Conservation (phyloP, 176 grass and related monocot genomes). For the Oryza meyeriana region DNA sequence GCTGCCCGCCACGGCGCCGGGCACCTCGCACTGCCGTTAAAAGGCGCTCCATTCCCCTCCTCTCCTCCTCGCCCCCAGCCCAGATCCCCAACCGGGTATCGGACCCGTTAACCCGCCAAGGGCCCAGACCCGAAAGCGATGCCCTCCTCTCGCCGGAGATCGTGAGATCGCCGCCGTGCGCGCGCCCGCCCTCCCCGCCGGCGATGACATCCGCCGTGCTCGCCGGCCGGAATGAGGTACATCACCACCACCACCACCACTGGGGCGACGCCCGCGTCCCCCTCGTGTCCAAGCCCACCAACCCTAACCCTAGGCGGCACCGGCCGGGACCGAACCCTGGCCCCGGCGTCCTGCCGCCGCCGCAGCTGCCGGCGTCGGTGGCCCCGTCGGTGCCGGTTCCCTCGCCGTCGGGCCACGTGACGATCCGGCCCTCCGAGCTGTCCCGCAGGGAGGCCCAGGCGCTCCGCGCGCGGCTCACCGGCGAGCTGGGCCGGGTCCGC, state of each 20-base stretch:
- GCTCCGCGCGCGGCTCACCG: conserved; percentile 51
- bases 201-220: conserved; percentile 83
- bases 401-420: conserved; percentile 27
- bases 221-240: conserved; percentile 70
- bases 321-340: conserved; percentile 50
- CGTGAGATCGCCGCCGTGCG: conserved; percentile 18
- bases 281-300: conserved; percentile 45
- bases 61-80: background rate
- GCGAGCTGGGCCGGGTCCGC: conserved; percentile 75
- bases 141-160: background rate
- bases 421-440: conserved; percentile 34
- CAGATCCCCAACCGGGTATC: background rate
- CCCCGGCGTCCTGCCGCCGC: background rate
- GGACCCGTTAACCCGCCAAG: conserved; percentile 22
- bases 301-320: conserved; percentile 44
- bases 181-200: background rate
- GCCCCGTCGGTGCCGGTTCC: background rate
- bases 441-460: conserved; percentile 51
- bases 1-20: background rate
- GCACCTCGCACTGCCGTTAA: conserved; percentile 30
- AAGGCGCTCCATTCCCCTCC: background rate
- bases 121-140: conserved; percentile 18
- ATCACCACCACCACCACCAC: conserved; percentile 43
- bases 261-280: conserved; percentile 56
- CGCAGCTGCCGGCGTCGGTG: background rate